A percentile compares a stretch with the other conserved stretches of the same genome.
phyloP scores from a whole-genome alignment of 2,329 filamentous ascomycete genomes.

The Hymenoscyphus scutula region DNA sequence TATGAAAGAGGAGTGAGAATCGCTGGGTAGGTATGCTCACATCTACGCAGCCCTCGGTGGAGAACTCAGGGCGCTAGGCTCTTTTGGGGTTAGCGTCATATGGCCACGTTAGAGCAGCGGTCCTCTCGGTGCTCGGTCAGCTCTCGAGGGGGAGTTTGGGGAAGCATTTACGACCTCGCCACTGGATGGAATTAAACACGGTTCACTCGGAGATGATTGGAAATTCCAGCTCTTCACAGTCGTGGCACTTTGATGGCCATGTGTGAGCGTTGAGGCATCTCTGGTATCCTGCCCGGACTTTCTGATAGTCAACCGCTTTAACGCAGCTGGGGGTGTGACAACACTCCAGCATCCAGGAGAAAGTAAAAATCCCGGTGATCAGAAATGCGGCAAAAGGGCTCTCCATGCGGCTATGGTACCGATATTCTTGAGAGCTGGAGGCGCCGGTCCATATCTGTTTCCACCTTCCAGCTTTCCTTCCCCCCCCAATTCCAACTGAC shows the following conservation, averaged over 20 bases:
- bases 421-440: neutral
- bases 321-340: neutral
- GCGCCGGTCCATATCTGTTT: neutral
- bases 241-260: neutral
- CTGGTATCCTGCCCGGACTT: neutral
- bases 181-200: neutral
- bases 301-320: neutral
- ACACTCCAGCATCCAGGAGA: neutral
- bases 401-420: neutral
- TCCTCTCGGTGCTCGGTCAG: neutral
- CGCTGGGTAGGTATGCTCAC: neutral
- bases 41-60: neutral
- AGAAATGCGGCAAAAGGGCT: neutral
- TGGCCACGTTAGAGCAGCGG: too few relatives aligned
- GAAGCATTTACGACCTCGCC: neutral
- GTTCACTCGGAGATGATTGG: neutral
- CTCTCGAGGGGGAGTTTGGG: neutral
- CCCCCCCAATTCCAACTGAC: too few relatives aligned
- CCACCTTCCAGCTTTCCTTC: too few relatives aligned
- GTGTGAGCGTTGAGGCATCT: neutral
- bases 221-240: neutral
- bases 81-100: neutral
- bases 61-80: neutral
- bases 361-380: slow-evolving; percentile 2
- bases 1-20: neutral